phyloP scores from a whole-genome alignment of 352 stramenopile species.

The Pythium angustatum region DNA sequence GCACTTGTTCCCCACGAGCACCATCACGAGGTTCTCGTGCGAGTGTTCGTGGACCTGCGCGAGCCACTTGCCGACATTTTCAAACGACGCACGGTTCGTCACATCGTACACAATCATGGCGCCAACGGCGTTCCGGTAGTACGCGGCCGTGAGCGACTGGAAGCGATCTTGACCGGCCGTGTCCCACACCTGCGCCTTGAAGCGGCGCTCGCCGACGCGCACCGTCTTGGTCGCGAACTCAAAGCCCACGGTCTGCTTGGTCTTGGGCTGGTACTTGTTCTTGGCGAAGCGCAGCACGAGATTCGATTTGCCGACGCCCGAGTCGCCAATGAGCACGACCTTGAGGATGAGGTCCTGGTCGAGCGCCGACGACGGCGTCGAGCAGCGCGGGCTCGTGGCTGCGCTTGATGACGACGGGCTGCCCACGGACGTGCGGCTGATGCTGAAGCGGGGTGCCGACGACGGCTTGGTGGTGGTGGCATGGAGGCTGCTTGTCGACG shows the following conservation, averaged over 20 bases:
- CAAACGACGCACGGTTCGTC: constrained; percentile 84
- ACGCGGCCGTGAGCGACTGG: constrained; percentile 90
- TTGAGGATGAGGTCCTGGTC: constrained; percentile 79
- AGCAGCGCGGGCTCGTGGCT: constrained; percentile 55
- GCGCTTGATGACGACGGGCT: constrained; percentile 39
- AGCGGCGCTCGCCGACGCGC: constrained; percentile 73
- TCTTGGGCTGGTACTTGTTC: constrained; percentile 84
- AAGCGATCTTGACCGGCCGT: constrained; percentile 90
- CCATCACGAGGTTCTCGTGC: constrained; percentile 79
- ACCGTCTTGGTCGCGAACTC: constrained; percentile 89
- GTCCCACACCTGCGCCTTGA: constrained; percentile 91
- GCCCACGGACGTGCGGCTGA: constrained; percentile 25
- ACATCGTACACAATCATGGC: constrained; percentile 94
- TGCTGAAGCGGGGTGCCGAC: constrained; percentile 43
- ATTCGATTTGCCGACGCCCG: constrained; percentile 86
- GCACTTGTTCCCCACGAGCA: constrained; percentile 89
- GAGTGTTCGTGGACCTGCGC: constrained; percentile 81
- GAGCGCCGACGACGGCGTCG: constrained; percentile 29
- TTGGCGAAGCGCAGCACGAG: constrained; percentile 89
- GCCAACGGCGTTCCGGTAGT: constrained; percentile 90
- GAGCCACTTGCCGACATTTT: constrained; percentile 78
- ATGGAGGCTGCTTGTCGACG: background rate
- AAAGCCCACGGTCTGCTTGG: constrained; percentile 83
- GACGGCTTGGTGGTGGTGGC: constrained; percentile 19
- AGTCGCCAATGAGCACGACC: constrained; percentile 88